Conservation (phyloP, 148 eudicot genomes). For the Camellia lanceoleosa region DNA sequence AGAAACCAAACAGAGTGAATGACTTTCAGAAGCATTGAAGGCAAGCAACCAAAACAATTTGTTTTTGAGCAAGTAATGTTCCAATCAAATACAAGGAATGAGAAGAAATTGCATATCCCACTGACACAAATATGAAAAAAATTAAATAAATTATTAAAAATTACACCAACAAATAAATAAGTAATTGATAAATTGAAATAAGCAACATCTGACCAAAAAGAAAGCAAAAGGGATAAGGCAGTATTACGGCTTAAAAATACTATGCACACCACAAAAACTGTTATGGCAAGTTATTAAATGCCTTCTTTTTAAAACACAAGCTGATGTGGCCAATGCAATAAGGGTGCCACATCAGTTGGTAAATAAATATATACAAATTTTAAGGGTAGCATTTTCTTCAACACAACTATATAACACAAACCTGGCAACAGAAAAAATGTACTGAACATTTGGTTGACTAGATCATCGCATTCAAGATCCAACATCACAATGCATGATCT, state of each 20-base stretch:
- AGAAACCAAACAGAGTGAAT: too few relatives aligned
- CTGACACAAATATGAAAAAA: not conserved
- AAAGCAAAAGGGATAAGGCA: not conserved
- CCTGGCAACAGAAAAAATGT: constrained; percentile 89
- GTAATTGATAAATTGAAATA: not conserved
- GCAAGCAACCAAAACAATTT: too few relatives aligned
- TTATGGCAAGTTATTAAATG: not conserved
- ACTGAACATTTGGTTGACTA: constrained; percentile 76
- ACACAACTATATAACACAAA: constrained; percentile 20
- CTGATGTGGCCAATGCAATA: not conserved
- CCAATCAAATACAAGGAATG: not conserved
- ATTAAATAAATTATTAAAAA: not conserved
- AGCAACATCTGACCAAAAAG: not conserved
- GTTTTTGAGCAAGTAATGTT: too few relatives aligned
- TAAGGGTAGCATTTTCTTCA: not conserved
- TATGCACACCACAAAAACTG: not conserved
- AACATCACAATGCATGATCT: constrained; percentile 97
- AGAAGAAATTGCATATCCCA: not conserved
- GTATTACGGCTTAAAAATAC: not conserved
- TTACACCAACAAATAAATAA: not conserved
- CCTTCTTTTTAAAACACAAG: not conserved
- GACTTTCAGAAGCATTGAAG: too few relatives aligned
- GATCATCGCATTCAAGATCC: constrained; percentile 98
- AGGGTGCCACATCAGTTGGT: not conserved
- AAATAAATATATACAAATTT: not conserved